These are phyloP conservation scores for Plantago lanceolata DNA, from an alignment of 305 asterid species.

Conservation along the genomic window DNA sequence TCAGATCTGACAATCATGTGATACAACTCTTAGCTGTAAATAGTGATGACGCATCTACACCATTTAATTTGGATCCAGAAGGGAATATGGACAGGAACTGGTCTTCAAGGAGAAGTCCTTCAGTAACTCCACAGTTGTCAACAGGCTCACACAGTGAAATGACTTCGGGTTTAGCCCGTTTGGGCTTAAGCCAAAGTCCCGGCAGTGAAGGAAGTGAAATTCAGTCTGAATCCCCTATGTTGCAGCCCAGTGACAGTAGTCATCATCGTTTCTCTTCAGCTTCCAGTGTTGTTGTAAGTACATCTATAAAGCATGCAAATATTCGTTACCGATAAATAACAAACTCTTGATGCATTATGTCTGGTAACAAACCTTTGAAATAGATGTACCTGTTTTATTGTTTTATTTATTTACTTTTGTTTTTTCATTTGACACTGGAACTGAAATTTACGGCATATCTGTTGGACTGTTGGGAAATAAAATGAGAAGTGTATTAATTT, in stretches of 20 bases:
- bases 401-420: no score
- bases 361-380: not conserved
- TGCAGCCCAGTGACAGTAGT: not conserved
- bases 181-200: conserved; percentile 28
- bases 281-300: conserved; percentile 46
- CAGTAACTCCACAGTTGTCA: conserved; percentile 51
- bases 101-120: conserved; percentile 44
- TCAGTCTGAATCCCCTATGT: conserved; percentile 7
- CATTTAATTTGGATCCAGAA: not conserved
- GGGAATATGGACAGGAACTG: conserved; percentile 9
- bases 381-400: not conserved
- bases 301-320: conserved; percentile 8
- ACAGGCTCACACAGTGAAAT: conserved; percentile 46
- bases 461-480: conserved; percentile 5
- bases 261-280: conserved; percentile 28
- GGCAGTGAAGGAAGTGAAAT: conserved; percentile 33
- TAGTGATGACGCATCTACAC: conserved; percentile 1
- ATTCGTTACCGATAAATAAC: not conserved
- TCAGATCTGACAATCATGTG: conserved; percentile 5
- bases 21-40: not conserved
- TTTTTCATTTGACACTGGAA: not conserved
- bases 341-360: not conserved
- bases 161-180: conserved; percentile 23
- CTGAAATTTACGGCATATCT: not conserved
- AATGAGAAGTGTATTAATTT: not conserved